Conservation (phyloP, 495 filamentous ascomycete genomes). For the Penicillium parvum region DNA sequence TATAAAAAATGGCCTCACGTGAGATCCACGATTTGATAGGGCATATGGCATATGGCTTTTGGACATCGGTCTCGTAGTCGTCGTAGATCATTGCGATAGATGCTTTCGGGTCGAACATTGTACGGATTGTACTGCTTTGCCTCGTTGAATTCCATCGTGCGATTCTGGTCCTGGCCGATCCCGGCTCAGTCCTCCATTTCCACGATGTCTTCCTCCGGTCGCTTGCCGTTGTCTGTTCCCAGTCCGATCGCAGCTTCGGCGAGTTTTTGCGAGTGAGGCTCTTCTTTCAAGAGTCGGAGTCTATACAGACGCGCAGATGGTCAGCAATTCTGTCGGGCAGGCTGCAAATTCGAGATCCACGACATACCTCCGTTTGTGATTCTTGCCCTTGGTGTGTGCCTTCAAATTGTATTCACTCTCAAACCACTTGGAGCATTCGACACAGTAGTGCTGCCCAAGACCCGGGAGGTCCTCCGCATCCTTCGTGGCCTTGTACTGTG, state of each 20-base stretch:
- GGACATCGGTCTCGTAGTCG: background rate
- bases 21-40: constrained; percentile 15
- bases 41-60: background rate
- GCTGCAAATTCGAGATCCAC: background rate
- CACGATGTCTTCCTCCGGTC: constrained; percentile 26
- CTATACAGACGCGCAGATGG: constrained; percentile 37
- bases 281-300: constrained; percentile 68
- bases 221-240: constrained; percentile 53
- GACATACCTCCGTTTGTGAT: constrained; percentile 83
- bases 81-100: no score
- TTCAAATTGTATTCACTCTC: constrained; percentile 77
- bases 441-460: constrained; percentile 77
- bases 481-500: constrained; percentile 70
- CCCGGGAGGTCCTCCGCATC: constrained; percentile 82
- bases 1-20: constrained; percentile 23
- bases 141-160: no score
- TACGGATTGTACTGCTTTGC: no score
- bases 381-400: constrained; percentile 78
- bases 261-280: constrained; percentile 80
- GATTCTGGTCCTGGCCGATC: no score
- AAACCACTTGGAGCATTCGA: constrained; percentile 96
- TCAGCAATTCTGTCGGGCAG: background rate
- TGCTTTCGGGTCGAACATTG: no score
- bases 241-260: constrained; percentile 78
- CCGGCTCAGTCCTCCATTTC: constrained; percentile 34